Conservation (phyloP, 1,284 basidiomycete species). For the Moesziomyces parantarcticus region DNA sequence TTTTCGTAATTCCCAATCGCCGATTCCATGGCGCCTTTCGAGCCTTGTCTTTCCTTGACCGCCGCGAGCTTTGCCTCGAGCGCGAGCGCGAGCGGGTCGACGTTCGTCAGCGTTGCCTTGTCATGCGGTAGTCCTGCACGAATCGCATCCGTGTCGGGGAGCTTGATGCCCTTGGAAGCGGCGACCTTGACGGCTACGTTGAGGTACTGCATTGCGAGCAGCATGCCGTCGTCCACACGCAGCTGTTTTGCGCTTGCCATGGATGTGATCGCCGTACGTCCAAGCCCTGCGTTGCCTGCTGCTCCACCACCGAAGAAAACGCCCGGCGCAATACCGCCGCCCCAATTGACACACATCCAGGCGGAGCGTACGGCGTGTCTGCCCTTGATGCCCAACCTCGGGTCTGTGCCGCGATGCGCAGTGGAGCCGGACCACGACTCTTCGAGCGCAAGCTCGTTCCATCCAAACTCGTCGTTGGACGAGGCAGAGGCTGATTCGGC, state of each 20-base stretch:
- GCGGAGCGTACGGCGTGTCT: constrained; percentile 61
- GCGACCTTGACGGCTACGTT: constrained; percentile 47
- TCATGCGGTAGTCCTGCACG: constrained; percentile 19
- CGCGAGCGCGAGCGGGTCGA: constrained; percentile 41
- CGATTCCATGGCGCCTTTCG: constrained; percentile 15
- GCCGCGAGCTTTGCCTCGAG: constrained; percentile 34
- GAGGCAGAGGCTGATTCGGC: constrained; percentile 10
- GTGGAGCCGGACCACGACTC: constrained; percentile 46
- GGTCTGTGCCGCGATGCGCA: constrained; percentile 47
- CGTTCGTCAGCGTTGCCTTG: constrained; percentile 33
- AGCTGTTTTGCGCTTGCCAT: constrained; percentile 30
- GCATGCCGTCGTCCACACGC: constrained; percentile 45
- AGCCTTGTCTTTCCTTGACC: constrained; percentile 46
- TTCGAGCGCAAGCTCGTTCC: constrained; percentile 38
- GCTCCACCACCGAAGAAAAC: constrained; percentile 47
- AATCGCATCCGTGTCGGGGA: constrained; percentile 49
- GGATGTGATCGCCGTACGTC: constrained; percentile 29
- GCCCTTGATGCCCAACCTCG: constrained; percentile 57
- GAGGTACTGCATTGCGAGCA: constrained; percentile 54
- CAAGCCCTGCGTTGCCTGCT: constrained; percentile 26
- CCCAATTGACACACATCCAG: constrained; percentile 64
- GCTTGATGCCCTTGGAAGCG: constrained; percentile 42
- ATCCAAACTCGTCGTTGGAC: constrained; percentile 38
- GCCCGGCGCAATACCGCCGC: constrained; percentile 58
- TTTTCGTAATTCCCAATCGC: constrained; percentile 40